Percentiles rank a stretch among this genome's conserved stretches.
These are phyloP conservation scores for Emergomyces orientalis DNA, from an alignment of 2,329 filamentous ascomycete genomes.

Conservation along the genomic window DNA sequence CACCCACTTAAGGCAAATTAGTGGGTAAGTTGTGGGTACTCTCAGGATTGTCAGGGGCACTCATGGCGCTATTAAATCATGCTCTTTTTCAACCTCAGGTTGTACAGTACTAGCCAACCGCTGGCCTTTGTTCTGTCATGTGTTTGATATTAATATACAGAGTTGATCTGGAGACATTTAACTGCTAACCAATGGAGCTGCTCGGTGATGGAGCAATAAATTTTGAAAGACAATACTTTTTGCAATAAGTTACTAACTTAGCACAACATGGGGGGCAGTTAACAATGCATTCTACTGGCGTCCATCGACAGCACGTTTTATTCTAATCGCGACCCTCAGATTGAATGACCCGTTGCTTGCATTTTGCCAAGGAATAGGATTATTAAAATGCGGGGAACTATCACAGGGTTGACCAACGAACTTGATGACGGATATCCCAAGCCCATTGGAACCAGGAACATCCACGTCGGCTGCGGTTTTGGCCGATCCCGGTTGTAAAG, in stretches of 20 bases:
- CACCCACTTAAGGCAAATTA: not conserved
- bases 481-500: not conserved
- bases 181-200: not conserved
- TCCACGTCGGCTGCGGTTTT: not conserved
- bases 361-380: not conserved
- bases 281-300: not conserved
- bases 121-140: not conserved
- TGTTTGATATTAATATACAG: not conserved
- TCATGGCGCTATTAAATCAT: not conserved
- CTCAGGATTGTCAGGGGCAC: not conserved
- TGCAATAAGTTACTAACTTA: no score
- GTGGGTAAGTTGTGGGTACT: not conserved
- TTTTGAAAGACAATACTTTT: no score
- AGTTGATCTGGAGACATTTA: not conserved
- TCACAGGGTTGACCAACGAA: not conserved
- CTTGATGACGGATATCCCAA: no score
- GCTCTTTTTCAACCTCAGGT: no score
- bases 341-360: not conserved
- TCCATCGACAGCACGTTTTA: not conserved
- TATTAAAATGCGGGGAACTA: not conserved
- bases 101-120: no score
- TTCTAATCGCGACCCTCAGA: not conserved
- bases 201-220: not conserved
- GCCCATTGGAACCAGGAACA: not conserved
- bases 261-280: no score